phyloP scores from a whole-genome alignment of 208 protist species.

The Kentomonas sorsogonicus region DNA sequence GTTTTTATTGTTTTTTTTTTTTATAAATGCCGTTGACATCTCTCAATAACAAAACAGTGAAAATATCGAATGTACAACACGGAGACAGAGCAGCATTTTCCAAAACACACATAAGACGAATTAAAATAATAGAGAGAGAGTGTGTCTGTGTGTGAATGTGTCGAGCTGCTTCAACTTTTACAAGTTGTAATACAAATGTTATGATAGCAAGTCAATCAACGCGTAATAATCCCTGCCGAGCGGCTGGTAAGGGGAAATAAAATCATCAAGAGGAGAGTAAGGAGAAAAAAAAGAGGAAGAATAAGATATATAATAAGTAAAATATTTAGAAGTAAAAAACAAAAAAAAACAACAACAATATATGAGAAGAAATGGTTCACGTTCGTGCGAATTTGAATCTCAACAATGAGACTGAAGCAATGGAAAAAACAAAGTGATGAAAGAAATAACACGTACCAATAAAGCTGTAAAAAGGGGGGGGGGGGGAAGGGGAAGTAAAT shows the following conservation, averaged over 20 bases:
- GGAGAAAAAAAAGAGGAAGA: neutral
- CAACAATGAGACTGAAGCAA: neutral
- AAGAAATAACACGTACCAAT: neutral
- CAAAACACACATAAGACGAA: neutral
- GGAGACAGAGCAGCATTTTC: conserved; percentile 3
- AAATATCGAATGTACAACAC: neutral
- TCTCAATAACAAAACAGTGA: conserved; percentile 9
- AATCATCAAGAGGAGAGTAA: neutral
- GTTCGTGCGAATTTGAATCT: neutral
- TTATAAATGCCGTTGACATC: too few relatives aligned
- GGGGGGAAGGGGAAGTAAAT: neutral
- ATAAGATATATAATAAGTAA: conserved; percentile 13
- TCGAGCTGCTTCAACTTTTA: too few relatives aligned
- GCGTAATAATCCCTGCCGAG: too few relatives aligned
- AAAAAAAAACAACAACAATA: neutral
- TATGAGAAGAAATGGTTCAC: conserved; percentile 4
- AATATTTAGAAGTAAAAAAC: conserved; percentile 1
- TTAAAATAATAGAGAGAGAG: neutral
- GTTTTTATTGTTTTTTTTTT: too few relatives aligned
- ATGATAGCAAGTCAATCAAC: neutral
- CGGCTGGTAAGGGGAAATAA: neutral
- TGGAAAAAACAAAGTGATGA: neutral
- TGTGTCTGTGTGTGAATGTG: too few relatives aligned
- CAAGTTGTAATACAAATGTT: neutral
- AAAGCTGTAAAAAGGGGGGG: neutral